These are phyloP conservation scores for Scedosporium minutisporum DNA, from an alignment of 2,329 filamentous ascomycete genomes.

Conservation along the genomic window DNA sequence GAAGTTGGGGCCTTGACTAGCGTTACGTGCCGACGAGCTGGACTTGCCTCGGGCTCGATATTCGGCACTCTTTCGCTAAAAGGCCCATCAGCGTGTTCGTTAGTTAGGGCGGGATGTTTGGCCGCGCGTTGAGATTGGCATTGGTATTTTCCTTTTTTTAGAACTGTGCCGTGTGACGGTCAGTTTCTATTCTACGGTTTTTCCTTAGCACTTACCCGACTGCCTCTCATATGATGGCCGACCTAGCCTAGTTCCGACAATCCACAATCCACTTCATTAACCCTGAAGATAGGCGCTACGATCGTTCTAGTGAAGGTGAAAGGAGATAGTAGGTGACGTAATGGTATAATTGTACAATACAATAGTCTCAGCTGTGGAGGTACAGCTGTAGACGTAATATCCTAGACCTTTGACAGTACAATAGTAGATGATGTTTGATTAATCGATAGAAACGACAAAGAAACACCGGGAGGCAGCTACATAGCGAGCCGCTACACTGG, in stretches of 20 bases:
- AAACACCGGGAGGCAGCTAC: too few relatives aligned
- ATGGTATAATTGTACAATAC: neutral
- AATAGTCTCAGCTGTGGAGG: too few relatives aligned
- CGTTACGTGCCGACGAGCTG: too few relatives aligned
- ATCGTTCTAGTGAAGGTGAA: neutral
- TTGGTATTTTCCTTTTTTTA: neutral
- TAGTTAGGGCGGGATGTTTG: too few relatives aligned
- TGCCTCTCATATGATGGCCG: neutral
- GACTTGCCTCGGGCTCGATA: too few relatives aligned
- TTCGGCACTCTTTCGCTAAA: too few relatives aligned
- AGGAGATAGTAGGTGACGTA: neutral
- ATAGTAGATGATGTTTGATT: neutral
- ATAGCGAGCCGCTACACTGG: too few relatives aligned
- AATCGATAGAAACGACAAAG: too few relatives aligned
- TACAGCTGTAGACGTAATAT: too few relatives aligned
- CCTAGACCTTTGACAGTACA: neutral
- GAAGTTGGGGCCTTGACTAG: too few relatives aligned
- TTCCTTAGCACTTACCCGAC: neutral
- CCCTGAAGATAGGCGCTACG: neutral
- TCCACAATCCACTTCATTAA: neutral
- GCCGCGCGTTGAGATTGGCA: too few relatives aligned
- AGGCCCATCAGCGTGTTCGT: too few relatives aligned
- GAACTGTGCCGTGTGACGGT: neutral
- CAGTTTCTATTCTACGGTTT: neutral
- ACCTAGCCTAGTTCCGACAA: neutral